A percentile compares a stretch with the other conserved stretches of the same genome.
These are phyloP conservation scores for Nothophytophthora sp. DNA, from an alignment of 352 stramenopile genomes.

Conservation along the genomic window DNA sequence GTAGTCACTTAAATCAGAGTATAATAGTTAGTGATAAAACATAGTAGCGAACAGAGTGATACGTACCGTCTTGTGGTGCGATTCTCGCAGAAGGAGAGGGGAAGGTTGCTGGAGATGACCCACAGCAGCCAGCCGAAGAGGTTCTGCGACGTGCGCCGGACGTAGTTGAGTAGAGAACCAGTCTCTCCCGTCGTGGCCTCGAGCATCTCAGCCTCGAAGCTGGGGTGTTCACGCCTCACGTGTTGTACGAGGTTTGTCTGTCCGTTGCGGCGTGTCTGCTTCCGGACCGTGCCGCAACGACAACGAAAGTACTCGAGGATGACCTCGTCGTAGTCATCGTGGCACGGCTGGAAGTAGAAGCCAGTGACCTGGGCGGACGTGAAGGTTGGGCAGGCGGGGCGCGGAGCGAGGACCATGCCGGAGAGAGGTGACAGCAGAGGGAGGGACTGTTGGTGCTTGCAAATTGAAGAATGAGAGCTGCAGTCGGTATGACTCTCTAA, in stretches of 20 bases:
- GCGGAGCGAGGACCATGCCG: constrained; percentile 2
- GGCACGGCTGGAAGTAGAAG: constrained; percentile 11
- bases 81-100: constrained; percentile 10
- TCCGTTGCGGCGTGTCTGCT: constrained; percentile 2
- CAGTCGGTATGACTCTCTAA: not conserved
- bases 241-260: constrained; percentile 2
- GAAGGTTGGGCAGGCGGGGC: not conserved
- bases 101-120: constrained; percentile 1
- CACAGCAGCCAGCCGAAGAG: constrained; percentile 1
- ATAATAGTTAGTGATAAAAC: no score
- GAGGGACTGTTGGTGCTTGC: constrained; percentile 1
- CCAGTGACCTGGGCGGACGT: constrained; percentile 1
- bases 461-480: not conserved
- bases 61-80: not conserved
- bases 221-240: not conserved
- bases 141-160: constrained; percentile 6
- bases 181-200: not conserved
- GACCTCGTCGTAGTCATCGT: constrained; percentile 6
- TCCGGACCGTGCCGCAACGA: constrained; percentile 12
- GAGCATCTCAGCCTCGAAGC: constrained; percentile 1
- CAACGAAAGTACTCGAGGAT: constrained; percentile 15
- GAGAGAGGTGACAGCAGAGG: not conserved
- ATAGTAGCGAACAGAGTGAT: not conserved
- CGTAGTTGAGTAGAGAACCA: constrained; percentile 3
- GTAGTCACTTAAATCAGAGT: no score